Evolutionary conservation across 108 stramenopile genomes (phyloP).

Genomic region (Schizochytrium sp.): DNA sequence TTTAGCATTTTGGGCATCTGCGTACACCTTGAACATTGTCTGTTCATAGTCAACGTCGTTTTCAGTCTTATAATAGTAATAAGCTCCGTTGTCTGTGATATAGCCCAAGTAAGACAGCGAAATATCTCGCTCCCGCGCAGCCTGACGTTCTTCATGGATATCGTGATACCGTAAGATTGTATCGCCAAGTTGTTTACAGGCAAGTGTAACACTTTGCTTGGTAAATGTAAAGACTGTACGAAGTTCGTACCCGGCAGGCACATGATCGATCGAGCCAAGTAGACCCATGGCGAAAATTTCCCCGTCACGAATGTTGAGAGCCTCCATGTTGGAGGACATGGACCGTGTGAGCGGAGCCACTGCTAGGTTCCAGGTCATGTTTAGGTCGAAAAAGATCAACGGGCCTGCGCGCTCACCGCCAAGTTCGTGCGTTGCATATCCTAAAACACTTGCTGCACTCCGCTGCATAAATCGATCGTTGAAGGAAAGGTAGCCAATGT

Average conservation of each 20-base stretch:
- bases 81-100: constrained; percentile 73
- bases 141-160: background rate
- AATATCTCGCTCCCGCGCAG: constrained; percentile 21
- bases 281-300: background rate
- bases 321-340: background rate
- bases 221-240: background rate
- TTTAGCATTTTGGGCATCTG: background rate
- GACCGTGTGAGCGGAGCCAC: background rate
- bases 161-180: background rate
- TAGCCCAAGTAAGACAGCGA: constrained; percentile 59
- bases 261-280: background rate
- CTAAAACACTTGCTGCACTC: background rate
- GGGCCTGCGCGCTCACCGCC: constrained; percentile 31
- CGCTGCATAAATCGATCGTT: constrained; percentile 34
- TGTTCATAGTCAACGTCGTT: constrained; percentile 63
- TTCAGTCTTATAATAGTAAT: constrained; percentile 71
- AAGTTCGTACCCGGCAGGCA: background rate
- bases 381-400: background rate
- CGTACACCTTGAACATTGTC: constrained; percentile 63
- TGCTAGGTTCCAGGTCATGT: constrained; percentile 30
- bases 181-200: background rate
- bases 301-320: background rate
- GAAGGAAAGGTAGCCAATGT: background rate
- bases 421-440: background rate
- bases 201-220: background rate